A percentile compares a stretch with the other conserved stretches of the same genome.
Conservation (phyloP, 345 rosid genomes). For the Linum lewisii region DNA sequence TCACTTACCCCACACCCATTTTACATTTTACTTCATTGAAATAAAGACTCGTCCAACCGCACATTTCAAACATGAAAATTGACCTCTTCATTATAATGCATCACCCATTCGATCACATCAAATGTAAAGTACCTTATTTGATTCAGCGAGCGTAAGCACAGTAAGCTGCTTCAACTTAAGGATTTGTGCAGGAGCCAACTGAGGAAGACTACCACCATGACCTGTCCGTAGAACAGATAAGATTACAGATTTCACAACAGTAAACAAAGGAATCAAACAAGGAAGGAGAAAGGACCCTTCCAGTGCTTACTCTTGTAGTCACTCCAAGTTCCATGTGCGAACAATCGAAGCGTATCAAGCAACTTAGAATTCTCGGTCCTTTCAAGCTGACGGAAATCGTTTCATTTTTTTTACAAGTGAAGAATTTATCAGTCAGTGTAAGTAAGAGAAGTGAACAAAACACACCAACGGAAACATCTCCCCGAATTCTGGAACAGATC, state of each 20-base stretch:
- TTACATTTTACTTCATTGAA: too few relatives aligned
- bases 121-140: constrained; percentile 49
- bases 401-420: too few relatives aligned
- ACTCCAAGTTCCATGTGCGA: constrained; percentile 90
- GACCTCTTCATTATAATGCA: not conserved
- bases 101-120: not conserved
- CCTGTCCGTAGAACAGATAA: constrained; percentile 31
- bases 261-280: not conserved
- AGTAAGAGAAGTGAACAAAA: not conserved
- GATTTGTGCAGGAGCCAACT: constrained; percentile 63
- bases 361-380: constrained; percentile 50
- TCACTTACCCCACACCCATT: too few relatives aligned
- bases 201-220: constrained; percentile 46
- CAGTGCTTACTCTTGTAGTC: constrained; percentile 66
- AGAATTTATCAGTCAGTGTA: not conserved
- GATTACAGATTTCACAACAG: constrained; percentile 6
- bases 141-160: constrained; percentile 85
- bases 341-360: constrained; percentile 60
- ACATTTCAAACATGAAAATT: not conserved
- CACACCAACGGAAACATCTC: too few relatives aligned
- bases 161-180: constrained; percentile 92
- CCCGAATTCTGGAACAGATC: too few relatives aligned
- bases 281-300: too few relatives aligned
- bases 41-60: not conserved
- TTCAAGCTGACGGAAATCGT: too few relatives aligned